phyloP scores from a whole-genome alignment of 2,329 filamentous ascomycete species.

The Cercospora janseana region DNA sequence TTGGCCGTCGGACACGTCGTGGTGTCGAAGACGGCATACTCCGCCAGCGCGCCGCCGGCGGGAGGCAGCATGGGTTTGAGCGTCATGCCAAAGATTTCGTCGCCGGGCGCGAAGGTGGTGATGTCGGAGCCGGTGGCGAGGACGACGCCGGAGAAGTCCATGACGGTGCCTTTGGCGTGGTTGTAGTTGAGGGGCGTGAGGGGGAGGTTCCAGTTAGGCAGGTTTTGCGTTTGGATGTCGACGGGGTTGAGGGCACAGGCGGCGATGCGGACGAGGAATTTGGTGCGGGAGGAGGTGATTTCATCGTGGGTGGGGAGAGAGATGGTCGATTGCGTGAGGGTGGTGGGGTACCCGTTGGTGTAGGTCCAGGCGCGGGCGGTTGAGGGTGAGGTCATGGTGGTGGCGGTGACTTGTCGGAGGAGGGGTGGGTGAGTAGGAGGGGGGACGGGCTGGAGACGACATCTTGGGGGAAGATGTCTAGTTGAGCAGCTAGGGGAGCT shows the following conservation, averaged over 20 bases:
- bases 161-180: conserved; percentile 33
- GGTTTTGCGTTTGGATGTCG: conserved; percentile 40
- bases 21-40: conserved; percentile 34
- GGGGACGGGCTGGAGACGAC: background rate
- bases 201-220: conserved; percentile 32
- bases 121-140: conserved; percentile 23
- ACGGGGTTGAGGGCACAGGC: conserved; percentile 39
- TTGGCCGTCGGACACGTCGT: conserved; percentile 28
- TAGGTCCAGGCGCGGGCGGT: conserved; percentile 37
- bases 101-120: conserved; percentile 31
- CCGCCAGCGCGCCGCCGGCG: conserved; percentile 31
- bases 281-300: conserved; percentile 22
- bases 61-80: conserved; percentile 30
- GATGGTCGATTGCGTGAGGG: conserved; percentile 31
- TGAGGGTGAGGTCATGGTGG: conserved; percentile 25
- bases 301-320: conserved; percentile 25
- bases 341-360: conserved; percentile 35
- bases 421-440: background rate
- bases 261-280: conserved; percentile 35
- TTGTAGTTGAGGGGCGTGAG: conserved; percentile 21
- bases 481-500: background rate
- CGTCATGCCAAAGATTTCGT: conserved; percentile 38
- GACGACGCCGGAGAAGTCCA: conserved; percentile 37
- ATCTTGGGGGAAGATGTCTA: no score
- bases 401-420: background rate